Evolutionary conservation across 2,329 filamentous ascomycete species (phyloP), one percentile per base, ranked within the genome.

Genomic region (Clathrospora elynae): DNA sequence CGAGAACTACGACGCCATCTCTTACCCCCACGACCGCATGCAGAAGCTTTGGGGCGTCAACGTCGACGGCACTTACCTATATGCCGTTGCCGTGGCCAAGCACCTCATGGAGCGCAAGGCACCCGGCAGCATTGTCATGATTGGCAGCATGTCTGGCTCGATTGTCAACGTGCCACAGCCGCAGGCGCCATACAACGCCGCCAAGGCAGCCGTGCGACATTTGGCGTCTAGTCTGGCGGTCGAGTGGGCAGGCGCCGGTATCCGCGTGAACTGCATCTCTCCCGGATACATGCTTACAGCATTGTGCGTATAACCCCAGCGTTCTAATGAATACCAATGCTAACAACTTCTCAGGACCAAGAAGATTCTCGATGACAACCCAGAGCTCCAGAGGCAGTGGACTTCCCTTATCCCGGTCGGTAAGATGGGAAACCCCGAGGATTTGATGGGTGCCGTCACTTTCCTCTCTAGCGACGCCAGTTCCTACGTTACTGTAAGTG

Each of bases 221-320:
- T 74, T 97, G 48, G 90, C 90, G 9, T 82, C 88, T 24, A 93
- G 87, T 53, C 78, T 96, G 60, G 91, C 91, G 23, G 91, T 96
- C 35, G 93, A 97, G 72, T 97, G 93, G 92, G 90, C 92, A 0
- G 79, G 85, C 57, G 83, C 86, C 24, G 86, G 86, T 56, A 96
- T 97, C 65, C 83, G 92, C 23, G 92, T 97, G 57, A 97, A 97
- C 76, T 93, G 88, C 72, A 93, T 97, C 68, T 90, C 86, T 19
- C 92, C 92, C 0, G 92, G 93, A 30, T 97, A 97, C 73, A 97
- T 97, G 92, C 76, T 96, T 56, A 96, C 92, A 11, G 88, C 90
- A 45, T 75, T 96, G 87, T 92, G 78, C 82, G 87, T 75, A 23
- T 4, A 11, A 18, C 6, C 9, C 7, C 17, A 5, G 6, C 0